Conservation (phyloP, 2,329 filamentous ascomycete genomes). For the Diaporthe eres region DNA sequence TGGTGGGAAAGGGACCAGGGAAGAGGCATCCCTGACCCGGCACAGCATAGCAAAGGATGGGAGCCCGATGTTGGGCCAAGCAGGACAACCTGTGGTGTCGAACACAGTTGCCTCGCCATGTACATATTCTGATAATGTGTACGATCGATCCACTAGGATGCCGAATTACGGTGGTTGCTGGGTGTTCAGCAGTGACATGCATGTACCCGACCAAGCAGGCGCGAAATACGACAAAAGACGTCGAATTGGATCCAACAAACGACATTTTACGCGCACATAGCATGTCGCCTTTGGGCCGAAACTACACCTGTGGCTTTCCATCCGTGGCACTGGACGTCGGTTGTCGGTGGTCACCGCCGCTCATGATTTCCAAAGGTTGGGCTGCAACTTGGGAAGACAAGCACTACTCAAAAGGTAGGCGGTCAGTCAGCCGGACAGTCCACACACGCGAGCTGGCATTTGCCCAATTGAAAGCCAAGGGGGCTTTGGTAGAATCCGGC, state of each 20-base stretch:
- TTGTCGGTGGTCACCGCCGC: constrained; percentile 23
- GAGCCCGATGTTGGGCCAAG: neutral
- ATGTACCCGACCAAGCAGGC: neutral
- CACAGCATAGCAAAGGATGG: constrained; percentile 2
- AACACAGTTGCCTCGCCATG: neutral
- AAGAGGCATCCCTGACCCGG: neutral
- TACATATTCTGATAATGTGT: constrained; percentile 9
- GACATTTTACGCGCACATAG: no score
- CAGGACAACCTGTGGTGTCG: neutral
- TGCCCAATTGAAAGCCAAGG: neutral
- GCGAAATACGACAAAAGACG: neutral
- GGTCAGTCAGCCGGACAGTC: neutral
- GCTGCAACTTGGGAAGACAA: neutral
- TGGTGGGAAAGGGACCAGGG: constrained; percentile 3
- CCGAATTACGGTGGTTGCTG: neutral
- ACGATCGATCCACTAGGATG: neutral
- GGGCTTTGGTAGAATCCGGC: neutral
- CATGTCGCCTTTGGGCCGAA: neutral
- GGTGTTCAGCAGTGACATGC: neutral
- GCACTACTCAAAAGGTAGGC: neutral
- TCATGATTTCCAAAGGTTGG: neutral
- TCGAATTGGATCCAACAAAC: neutral
- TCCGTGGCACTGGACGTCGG: neutral
- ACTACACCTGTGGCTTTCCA: constrained; percentile 2
- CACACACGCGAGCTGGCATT: no score